Evolutionary conservation across 768 basidiomycete genomes (phyloP), one percentile per base, ranked within the genome.

Genomic region (Dioszegia aurantiaca): DNA sequence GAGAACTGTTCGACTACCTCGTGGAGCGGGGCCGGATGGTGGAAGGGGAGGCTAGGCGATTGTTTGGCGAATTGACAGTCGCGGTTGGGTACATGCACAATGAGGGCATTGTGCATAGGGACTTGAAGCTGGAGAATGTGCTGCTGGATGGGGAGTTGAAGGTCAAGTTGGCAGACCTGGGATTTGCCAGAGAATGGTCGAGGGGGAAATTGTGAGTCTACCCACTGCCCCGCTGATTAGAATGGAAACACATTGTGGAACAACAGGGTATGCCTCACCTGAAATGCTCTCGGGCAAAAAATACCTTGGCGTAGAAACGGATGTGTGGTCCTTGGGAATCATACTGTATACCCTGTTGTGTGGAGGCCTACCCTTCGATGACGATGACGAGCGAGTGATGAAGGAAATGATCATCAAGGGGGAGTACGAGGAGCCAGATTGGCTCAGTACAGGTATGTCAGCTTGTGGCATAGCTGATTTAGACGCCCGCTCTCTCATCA

Each of bases 1-100:
- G 95, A 39, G 95, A 99, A 77, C 83, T 99, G 27, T 99, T 97
- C 77, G 95, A 98, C 78, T 98, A 98, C 73, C 86, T 99, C 23
- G 90, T 88, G 14, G 95, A 99, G 80, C 89, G 94, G 68, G 90
- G 91, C 21, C 83, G 93, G 2, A 76, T 98, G 53, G 79, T 83
- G 21, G 90, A 94, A 76, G 83, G 85, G 40, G 95, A 99, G 78
- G 81, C 90, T 3, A 84, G 84, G 66, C 78, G 87, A 21, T 78
- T 98, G n/a, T 95, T 99, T 72, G 94, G 95, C n/a, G 92, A 98
- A 73, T 80, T 98, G 4, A 89, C 88, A 69, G 85, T 97, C 10
- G 93, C 92, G 0, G 88, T 98, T 21, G 90, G 87, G 21, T 93
- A 93, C 77, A 82, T 95, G 24, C 95, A 99, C 74, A 83, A 86